These are phyloP conservation scores for Candida broadrunensis DNA, from an alignment of 805 yeast species.

Conservation along the genomic window DNA sequence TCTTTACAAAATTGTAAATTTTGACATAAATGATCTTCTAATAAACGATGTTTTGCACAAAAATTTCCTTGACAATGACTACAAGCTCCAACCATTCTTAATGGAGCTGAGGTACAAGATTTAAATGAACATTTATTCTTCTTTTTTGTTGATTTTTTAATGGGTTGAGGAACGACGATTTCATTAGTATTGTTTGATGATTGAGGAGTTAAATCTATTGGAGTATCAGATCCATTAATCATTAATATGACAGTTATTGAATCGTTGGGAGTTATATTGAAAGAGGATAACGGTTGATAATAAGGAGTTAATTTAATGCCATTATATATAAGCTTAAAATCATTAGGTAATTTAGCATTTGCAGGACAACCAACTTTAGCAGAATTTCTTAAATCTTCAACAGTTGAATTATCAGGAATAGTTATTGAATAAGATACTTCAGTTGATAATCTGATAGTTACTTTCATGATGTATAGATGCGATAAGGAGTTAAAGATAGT, in stretches of 20 bases:
- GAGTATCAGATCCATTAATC: slow-evolving; percentile 24
- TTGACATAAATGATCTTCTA: slow-evolving; percentile 80
- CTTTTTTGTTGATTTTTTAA: slow-evolving; percentile 30
- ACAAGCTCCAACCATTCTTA: slow-evolving; percentile 77
- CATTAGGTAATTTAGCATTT: slow-evolving; percentile 28
- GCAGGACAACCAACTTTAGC: slow-evolving; percentile 42
- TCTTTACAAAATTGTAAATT: slow-evolving; percentile 82
- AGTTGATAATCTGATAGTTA: slow-evolving; percentile 46
- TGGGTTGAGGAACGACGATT: slow-evolving; percentile 7
- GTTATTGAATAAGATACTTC: slow-evolving; percentile 44
- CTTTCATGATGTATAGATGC: slow-evolving; percentile 42
- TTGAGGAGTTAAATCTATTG: slow-evolving; percentile 9
- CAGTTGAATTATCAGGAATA: slow-evolving; percentile 51
- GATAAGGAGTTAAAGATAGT: too few species aligned
- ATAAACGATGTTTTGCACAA: slow-evolving; percentile 81
- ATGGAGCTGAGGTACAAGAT: slow-evolving; percentile 62
- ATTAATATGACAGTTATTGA: slow-evolving; percentile 21
- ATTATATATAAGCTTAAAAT: slow-evolving; percentile 38
- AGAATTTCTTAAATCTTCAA: slow-evolving; percentile 46
- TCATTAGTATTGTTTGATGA: slow-evolving; percentile 4
- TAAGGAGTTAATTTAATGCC: slow-evolving; percentile 36
- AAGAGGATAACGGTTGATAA: slow-evolving; percentile 17
- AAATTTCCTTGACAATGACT: slow-evolving; percentile 79
- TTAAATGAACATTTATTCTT: slow-evolving; percentile 50
- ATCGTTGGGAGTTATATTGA: slow-evolving; percentile 13